phyloP scores from a whole-genome alignment of 805 yeast genomes.

The Cephaloascus albidus region DNA sequence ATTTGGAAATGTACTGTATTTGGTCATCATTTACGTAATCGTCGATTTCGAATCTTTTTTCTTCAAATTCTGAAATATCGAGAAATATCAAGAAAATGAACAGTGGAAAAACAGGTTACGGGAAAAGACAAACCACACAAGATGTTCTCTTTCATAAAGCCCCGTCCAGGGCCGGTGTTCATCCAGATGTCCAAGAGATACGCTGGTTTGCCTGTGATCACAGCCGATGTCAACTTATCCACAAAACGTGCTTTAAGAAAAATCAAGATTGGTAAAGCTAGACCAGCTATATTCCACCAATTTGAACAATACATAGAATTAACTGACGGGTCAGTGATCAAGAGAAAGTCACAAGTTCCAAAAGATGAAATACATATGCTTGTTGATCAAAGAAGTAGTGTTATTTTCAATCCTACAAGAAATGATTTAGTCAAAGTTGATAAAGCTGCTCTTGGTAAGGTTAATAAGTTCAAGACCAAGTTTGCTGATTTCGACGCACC shows the following conservation, averaged over 20 bases:
- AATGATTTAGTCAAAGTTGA: slow-evolving; percentile 66
- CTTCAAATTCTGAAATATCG: too few species aligned
- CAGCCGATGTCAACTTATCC: slow-evolving; percentile 32
- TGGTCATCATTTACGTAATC: too few species aligned
- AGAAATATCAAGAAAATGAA: too few species aligned
- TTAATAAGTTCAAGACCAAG: slow-evolving; percentile 65
- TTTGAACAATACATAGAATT: slow-evolving; percentile 85
- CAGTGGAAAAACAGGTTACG: too few species aligned
- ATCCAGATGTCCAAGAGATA: too few species aligned
- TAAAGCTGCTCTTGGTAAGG: slow-evolving; percentile 76
- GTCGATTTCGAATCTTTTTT: too few species aligned
- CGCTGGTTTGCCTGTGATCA: too few species aligned
- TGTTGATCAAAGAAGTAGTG: slow-evolving; percentile 79
- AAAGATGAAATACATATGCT: slow-evolving; percentile 78
- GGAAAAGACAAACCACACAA: too few species aligned
- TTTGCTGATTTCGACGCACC: slow-evolving; percentile 37
- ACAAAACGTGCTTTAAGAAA: slow-evolving; percentile 56
- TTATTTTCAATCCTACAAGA: slow-evolving; percentile 84
- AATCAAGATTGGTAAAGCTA: slow-evolving; percentile 71
- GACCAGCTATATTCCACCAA: slow-evolving; percentile 89
- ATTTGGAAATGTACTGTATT: too few species aligned
- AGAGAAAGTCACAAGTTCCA: slow-evolving; percentile 80
- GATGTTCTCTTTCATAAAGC: too few species aligned
- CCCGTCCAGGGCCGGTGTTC: too few species aligned
- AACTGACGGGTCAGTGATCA: slow-evolving; percentile 87